Conservation (phyloP, 148 eudicot genomes). For the Persicaria maculosa region DNA sequence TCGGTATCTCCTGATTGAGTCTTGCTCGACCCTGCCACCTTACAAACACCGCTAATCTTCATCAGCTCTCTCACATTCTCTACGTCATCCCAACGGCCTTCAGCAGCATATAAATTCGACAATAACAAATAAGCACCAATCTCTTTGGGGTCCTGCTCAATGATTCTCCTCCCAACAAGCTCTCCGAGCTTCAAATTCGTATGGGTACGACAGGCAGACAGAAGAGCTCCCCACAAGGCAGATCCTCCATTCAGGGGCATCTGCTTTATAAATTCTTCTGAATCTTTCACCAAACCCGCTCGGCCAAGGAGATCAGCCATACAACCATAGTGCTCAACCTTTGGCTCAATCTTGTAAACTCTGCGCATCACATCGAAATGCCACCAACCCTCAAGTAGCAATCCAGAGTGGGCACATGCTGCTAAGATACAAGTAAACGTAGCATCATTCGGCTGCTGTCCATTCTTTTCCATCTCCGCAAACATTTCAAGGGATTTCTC, state of each 20-base stretch:
- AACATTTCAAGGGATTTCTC: conserved; percentile 38
- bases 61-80: conserved; percentile 36
- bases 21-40: conserved; percentile 34
- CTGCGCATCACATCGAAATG: conserved; percentile 44
- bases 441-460: conserved; percentile 40
- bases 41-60: conserved; percentile 34
- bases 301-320: conserved; percentile 50
- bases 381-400: conserved; percentile 66
- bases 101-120: conserved; percentile 48
- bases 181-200: conserved; percentile 38
- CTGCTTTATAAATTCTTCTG: conserved; percentile 29
- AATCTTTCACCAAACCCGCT: conserved; percentile 36
- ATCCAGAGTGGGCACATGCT: conserved; percentile 41
- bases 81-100: conserved; percentile 50
- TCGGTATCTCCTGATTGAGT: conserved; percentile 1
- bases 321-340: conserved; percentile 53
- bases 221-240: conserved; percentile 44
- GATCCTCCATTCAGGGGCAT: conserved; percentile 33
- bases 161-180: conserved; percentile 39
- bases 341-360: conserved; percentile 44
- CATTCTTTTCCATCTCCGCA: conserved; percentile 32
- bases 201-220: conserved; percentile 48
- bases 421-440: conserved; percentile 44
- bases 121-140: conserved; percentile 41
- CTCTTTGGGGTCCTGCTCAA: conserved; percentile 39